Evolutionary conservation across 2,329 filamentous ascomycete genomes (phyloP), one percentile per base, ranked within the genome.

Genomic region (Colletotrichum tropicale): DNA sequence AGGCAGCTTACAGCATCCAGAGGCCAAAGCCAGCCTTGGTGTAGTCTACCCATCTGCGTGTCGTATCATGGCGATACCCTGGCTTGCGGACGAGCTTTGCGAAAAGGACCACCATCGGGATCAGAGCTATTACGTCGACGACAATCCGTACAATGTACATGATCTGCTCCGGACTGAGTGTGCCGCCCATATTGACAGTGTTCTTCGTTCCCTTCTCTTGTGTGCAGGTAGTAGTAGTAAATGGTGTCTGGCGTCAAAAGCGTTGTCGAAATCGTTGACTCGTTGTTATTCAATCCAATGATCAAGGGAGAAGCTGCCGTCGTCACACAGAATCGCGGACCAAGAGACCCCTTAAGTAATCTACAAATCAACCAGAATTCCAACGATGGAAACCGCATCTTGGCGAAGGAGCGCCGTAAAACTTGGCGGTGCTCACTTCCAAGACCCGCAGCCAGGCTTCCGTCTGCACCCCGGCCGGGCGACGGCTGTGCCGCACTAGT

Each of bases 401-500:
- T 64, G 32, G 60, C 60, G 13, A 64, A 64, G 24, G 58, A 58
- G 13, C 28, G 30, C 60, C 60, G 26, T 26, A 16, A 28, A 28
- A 24, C 55, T 58, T 61, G 58, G 58, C 28, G 9, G 16, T 8
- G 8, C 15, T 61, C 58, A 30, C 28, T n/a, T 21, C 28, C 10
- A 61, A 30, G 24, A 61, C 28, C 58, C 28, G 30, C 30, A 38
- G n/a, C 60, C 60, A 64, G 32, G 21, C 32, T 32, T 38, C 32
- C 38, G 26, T 43, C 18, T 26, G 34, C 48, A 71, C 69, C 69
- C 43, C 64, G 32, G 61, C 43, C 69, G 69, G 69, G 69, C 69
- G 61, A 66, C 32, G 32, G 69, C 69, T 71, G 32, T 58, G 69
- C 69, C 48, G 61, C 69, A 71, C 60, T 26, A 71, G 68, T 34